These are phyloP conservation scores for Malus hybrid DNA, from an alignment of 331 rosid genomes.

Conservation along the genomic window DNA sequence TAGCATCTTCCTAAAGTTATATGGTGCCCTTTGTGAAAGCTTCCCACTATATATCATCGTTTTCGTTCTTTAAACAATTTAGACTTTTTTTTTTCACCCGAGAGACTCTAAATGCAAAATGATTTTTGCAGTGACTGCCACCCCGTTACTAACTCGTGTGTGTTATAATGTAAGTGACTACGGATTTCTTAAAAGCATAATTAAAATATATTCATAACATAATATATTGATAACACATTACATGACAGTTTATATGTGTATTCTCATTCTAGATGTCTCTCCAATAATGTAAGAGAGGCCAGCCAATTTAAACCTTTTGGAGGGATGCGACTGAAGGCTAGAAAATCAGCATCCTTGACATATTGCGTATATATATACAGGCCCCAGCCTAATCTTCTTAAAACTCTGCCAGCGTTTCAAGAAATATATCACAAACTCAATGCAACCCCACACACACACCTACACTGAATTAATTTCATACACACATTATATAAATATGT, in stretches of 20 bases:
- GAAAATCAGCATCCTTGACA: conserved; percentile 34
- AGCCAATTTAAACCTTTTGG: conserved; percentile 54
- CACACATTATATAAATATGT: not conserved
- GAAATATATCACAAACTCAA: conserved; percentile 29
- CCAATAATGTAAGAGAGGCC: conserved; percentile 44
- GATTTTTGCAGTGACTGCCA: no score
- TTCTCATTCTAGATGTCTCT: conserved; percentile 7
- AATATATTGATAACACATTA: no score
- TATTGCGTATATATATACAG: not conserved
- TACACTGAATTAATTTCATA: not conserved
- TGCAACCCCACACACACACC: conserved; percentile 21
- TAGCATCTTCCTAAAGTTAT: not conserved
- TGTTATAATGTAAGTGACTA: no score
- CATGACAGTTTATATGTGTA: not conserved
- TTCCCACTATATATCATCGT: not conserved
- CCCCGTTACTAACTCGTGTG: no score
- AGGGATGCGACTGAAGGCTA: conserved; percentile 40
- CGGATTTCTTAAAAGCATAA: no score
- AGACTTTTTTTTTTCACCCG: no score
- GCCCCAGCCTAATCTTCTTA: conserved; percentile 29
- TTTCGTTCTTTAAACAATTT: no score
- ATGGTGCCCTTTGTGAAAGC: not conserved
- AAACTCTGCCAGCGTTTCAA: conserved; percentile 37
- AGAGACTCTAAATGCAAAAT: not conserved
- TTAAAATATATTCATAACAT: not conserved